Evolutionary conservation across 345 rosid genomes (phyloP).

Genomic region (Xanthoceras sorbifolium): DNA sequence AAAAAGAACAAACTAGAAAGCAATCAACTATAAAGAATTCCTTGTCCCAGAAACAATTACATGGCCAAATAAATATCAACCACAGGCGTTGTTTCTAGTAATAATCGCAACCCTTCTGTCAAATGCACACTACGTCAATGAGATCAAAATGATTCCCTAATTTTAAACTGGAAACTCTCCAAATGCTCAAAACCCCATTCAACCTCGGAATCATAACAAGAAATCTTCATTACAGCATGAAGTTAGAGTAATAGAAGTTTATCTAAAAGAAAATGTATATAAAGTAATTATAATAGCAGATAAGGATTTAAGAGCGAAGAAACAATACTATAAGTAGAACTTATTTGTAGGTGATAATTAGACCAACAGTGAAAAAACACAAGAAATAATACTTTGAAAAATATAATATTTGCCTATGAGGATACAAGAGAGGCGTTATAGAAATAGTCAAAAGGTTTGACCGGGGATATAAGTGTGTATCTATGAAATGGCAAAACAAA

Average conservation of each 20-base stretch:
- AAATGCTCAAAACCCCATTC: constrained; percentile 1
- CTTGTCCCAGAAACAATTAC: background rate
- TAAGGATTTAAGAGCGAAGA: background rate
- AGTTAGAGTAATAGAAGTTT: background rate
- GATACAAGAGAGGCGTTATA: background rate
- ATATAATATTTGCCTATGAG: background rate
- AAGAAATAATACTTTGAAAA: background rate
- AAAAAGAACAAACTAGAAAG: background rate
- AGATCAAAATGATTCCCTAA: background rate
- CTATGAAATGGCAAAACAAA: background rate
- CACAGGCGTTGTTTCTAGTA: background rate
- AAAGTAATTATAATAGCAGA: background rate
- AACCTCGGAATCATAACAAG: background rate
- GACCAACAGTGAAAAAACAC: background rate
- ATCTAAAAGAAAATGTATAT: background rate
- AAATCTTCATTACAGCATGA: background rate
- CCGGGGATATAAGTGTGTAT: background rate
- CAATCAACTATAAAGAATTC: background rate
- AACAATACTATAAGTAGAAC: background rate
- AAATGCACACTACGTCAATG: background rate
- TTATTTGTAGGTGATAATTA: background rate
- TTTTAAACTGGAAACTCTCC: background rate
- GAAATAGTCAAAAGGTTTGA: background rate
- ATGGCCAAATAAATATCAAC: background rate
- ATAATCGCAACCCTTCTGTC: background rate